Evolutionary conservation across 768 basidiomycete genomes (phyloP).

Genomic region (Postia placenta): DNA sequence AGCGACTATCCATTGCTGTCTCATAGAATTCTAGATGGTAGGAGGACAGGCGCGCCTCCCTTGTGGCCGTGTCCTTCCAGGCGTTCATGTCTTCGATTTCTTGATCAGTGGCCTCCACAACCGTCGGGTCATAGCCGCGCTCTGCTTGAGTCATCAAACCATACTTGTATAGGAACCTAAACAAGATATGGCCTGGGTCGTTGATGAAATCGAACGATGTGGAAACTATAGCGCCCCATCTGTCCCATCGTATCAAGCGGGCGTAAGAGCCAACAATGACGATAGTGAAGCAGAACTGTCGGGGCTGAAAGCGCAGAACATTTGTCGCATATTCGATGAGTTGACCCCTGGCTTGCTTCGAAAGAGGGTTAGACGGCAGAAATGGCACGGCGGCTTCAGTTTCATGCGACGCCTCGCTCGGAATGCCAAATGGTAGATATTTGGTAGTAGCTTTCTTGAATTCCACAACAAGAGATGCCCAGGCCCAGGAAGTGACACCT

Average conservation of each 20-base stretch:
- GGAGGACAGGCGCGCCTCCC: too few relatives aligned
- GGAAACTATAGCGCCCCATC: slow-evolving; percentile 25
- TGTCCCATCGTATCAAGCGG: slow-evolving; percentile 18
- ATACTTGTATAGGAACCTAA: slow-evolving; percentile 1
- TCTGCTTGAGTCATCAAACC: neutral
- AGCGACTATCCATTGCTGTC: too few relatives aligned
- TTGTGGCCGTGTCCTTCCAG: neutral
- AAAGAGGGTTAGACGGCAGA: neutral
- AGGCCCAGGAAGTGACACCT: neutral
- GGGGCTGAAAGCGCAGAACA: slow-evolving; percentile 20
- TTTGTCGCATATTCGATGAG: slow-evolving; percentile 13
- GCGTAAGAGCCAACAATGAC: neutral
- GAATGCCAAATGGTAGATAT: neutral
- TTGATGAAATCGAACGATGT: slow-evolving; percentile 19
- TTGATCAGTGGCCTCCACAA: neutral
- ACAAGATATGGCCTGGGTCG: slow-evolving; percentile 4
- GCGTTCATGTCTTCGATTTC: neutral
- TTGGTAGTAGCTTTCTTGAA: neutral
- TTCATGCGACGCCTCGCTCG: neutral
- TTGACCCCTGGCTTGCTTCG: neutral
- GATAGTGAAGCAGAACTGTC: slow-evolving; percentile 4
- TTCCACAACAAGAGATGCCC: neutral
- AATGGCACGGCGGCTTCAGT: too few relatives aligned
- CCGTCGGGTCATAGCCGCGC: slow-evolving; percentile 3
- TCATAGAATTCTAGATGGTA: too few relatives aligned